Base-by-base conservation (phyloP, 441 rosid genomes). In the Pelargonium australe region DNA sequence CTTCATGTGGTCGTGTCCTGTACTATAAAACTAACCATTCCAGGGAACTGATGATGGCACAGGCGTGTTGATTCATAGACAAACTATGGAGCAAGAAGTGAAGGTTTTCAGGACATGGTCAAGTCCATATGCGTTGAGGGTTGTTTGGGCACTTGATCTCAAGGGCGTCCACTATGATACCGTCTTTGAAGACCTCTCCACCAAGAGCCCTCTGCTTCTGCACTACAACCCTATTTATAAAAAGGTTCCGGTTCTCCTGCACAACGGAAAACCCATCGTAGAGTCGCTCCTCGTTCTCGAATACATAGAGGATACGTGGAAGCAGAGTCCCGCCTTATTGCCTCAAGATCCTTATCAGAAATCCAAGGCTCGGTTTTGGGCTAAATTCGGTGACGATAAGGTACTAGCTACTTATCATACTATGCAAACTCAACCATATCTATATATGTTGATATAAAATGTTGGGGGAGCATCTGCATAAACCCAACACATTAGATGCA, bases 91-190 rank as follows among this genome's bases (percentile, higher is more conserved):
- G 4, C 23, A 57, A 17, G 62, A 57, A 57, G 3, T 57, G 62
- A 57, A 17, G 62, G 31, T 57, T 8, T 57, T 57, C 12, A 57
- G 62, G 31, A 57, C 62, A 57, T 57, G 62, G 62, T 57, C 62
- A 11, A 57, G 62, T 25, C 62, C 62, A 2, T 57, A 17, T 16
- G 62, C 62, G 8, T 31, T 57, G 0, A 19, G 62, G 2, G 20
- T 57, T 11, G 62, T 57, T 23, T 57, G 62, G 62, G 62, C 62
- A 25, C 62, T 57, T 3, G 28, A 57, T 57, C 9, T 57, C 28
- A 57, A 57, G 12, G 62, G 62, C 1, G 62, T 57, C 12, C 17
- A 23, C 3, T 57, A 57, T 25, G 62, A 57, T 12, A 57, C 62
- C 1, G 12, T 57, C 13, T 57, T 57, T 7, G 62, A 57, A 16